Conservation (phyloP, 164 flowering plant genomes). For the Taxillus chinensis region DNA sequence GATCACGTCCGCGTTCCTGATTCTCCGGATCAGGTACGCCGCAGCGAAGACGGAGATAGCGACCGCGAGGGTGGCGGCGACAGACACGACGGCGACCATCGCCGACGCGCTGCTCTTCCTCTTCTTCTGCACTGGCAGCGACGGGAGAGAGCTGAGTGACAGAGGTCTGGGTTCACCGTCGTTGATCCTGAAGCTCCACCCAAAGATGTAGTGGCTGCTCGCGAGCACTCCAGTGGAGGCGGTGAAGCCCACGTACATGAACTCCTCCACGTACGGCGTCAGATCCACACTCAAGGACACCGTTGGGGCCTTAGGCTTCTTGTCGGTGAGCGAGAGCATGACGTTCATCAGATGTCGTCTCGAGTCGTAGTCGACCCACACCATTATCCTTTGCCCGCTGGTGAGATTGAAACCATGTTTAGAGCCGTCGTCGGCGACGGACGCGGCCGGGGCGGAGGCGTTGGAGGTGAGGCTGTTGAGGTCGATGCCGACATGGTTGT, state of each 20-base stretch:
- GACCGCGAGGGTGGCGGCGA: slow-evolving; percentile 10
- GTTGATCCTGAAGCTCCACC: slow-evolving; percentile 50
- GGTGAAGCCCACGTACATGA: slow-evolving; percentile 76
- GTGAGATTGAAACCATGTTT: slow-evolving; percentile 21
- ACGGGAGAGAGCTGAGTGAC: slow-evolving; percentile 29
- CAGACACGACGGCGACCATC: slow-evolving; percentile 8
- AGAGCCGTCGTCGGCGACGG: slow-evolving; percentile 12
- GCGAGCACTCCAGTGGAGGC: slow-evolving; percentile 51
- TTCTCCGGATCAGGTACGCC: slow-evolving; percentile 17
- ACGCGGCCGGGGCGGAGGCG: slow-evolving; percentile 31
- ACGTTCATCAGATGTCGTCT: slow-evolving; percentile 23
- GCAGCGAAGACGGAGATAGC: slow-evolving; percentile 8
- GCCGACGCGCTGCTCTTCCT: slow-evolving; percentile 1
- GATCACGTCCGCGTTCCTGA: slow-evolving; percentile 36
- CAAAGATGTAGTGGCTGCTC: slow-evolving; percentile 44
- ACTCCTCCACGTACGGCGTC: slow-evolving; percentile 26
- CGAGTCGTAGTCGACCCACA: slow-evolving; percentile 68
- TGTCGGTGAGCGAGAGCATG: slow-evolving; percentile 24
- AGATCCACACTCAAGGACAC: slow-evolving; percentile 38
- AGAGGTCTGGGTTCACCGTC: slow-evolving; percentile 37
- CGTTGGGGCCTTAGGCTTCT: slow-evolving; percentile 30
- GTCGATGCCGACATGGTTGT: slow-evolving; percentile 71
- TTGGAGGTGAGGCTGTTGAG: slow-evolving; percentile 45
- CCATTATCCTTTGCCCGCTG: slow-evolving; percentile 36
- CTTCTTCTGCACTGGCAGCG: slow-evolving; percentile 20